These are phyloP conservation scores for Vitis hybrid DNA, from an alignment of 177 flowering plant genomes.

Conservation along the genomic window DNA sequence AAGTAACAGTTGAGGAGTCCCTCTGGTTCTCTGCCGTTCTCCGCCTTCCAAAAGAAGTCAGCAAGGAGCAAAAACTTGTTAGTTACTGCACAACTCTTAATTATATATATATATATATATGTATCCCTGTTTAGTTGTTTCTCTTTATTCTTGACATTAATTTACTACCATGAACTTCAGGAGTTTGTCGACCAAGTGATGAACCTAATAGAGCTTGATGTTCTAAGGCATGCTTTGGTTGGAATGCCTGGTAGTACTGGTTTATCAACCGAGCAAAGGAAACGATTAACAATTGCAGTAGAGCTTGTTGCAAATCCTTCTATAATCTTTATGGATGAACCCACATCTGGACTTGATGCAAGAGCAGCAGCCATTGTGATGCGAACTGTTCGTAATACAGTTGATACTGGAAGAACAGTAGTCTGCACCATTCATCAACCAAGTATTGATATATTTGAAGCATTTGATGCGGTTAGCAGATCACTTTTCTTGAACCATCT, in stretches of 20 bases:
- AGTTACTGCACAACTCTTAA: slow-evolving; percentile 15
- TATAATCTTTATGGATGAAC: slow-evolving; percentile 97
- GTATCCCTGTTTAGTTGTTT: not conserved
- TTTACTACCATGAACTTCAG: slow-evolving; percentile 36
- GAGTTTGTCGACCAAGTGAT: slow-evolving; percentile 92
- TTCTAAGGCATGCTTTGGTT: slow-evolving; percentile 73
- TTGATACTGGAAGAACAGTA: slow-evolving; percentile 96
- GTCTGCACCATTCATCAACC: slow-evolving; percentile 99
- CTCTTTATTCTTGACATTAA: not conserved
- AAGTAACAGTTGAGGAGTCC: slow-evolving; percentile 84
- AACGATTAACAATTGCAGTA: slow-evolving; percentile 91
- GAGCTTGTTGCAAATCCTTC: slow-evolving; percentile 98
- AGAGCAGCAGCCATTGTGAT: slow-evolving; percentile 97
- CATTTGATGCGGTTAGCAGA: slow-evolving; percentile 83
- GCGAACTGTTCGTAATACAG: slow-evolving; percentile 96
- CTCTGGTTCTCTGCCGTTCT: slow-evolving; percentile 74
- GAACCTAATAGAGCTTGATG: slow-evolving; percentile 78
- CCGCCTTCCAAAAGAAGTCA: slow-evolving; percentile 77
- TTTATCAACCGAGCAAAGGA: slow-evolving; percentile 92
- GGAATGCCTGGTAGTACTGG: slow-evolving; percentile 84
- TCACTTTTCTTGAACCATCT: not conserved
- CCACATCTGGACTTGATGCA: slow-evolving; percentile 98
- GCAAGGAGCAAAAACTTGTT: slow-evolving; percentile 49
- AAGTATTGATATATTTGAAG: slow-evolving; percentile 95
- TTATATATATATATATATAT: no score